Evolutionary conservation across 164 flowering plant genomes (phyloP).

Genomic region (Stephania japonica): DNA sequence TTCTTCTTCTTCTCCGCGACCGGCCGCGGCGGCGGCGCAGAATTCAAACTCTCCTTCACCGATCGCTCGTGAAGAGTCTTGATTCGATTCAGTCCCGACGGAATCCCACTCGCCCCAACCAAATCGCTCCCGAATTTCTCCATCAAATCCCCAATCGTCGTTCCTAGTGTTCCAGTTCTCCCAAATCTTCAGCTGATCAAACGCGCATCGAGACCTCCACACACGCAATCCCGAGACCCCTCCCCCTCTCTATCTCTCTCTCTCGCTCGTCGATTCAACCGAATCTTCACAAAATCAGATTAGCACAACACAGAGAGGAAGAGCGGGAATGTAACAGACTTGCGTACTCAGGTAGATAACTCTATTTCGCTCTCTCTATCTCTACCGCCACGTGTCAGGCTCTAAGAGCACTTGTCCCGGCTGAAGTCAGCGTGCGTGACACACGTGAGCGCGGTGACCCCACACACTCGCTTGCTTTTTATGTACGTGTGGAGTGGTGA

Average conservation of each 20-base stretch:
- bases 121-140: slow-evolving; percentile 21
- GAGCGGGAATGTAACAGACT: no score
- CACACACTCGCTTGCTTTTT: neutral
- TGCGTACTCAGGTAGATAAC: no score
- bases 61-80: slow-evolving; percentile 34
- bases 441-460: neutral
- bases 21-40: slow-evolving; percentile 10
- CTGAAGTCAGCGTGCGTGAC: neutral
- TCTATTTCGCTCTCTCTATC: no score
- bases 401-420: neutral
- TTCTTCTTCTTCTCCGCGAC: slow-evolving; percentile 14
- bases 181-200: neutral
- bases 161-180: neutral
- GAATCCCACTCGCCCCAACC: slow-evolving; percentile 35
- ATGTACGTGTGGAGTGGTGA: neutral
- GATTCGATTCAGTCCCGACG: slow-evolving; percentile 62
- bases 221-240: neutral
- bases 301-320: no score
- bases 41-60: neutral
- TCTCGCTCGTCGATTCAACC: neutral
- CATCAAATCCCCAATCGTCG: slow-evolving; percentile 4
- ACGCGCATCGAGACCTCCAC: neutral
- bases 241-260: neutral
- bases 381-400: neutral
- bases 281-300: neutral